Evolutionary conservation across 2,329 filamentous ascomycete genomes (phyloP), one percentile per base, ranked within the genome.

Genomic region (Emergomyces orientalis): DNA sequence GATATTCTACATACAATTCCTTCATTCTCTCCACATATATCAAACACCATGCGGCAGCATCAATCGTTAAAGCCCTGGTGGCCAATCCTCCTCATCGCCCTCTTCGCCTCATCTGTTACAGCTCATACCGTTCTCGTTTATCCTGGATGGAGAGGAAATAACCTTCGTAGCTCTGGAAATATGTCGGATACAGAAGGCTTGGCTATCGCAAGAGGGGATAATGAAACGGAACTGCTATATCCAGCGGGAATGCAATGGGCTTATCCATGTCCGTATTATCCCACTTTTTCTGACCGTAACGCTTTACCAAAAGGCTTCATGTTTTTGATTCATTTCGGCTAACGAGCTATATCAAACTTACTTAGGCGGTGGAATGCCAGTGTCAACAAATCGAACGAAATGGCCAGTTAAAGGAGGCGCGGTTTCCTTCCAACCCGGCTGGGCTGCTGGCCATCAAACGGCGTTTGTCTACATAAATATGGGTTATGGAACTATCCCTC

Each of bases 231-330:
- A 19, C 70, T 73, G 22, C 71, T 77, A 0, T 94, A 85, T 69
- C 91, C 91, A 1, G 96, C 89, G 68, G 92, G 91, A 77, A 93
- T 94, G 89, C 89, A 96, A 79, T 97, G 91, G 91, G 86, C 87
- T 74, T 96, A 96, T 80, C 91, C 92, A 76, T 97, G 91, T 96
- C 80, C 78, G 90, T 80, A 45, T 32, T 25, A n/a, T 3, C 62
- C 57, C 37, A 27, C 61, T 25, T 62, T 56, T 25, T 34, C n/a
- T 30, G 5, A 34, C 9, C 7, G 30, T 30, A n/a, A 19, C 7
- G 30, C 27, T 34, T 6, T n/a, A 34, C 30, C 27, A 6, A 34
- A 54, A 54, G 3, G 14, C 19, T 34, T 45, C 13, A 62, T 57
- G 32, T 25, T 62, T 32, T 47, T 11, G 25, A 58, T 62, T 32